A percentile compares a stretch with the other conserved stretches of the same genome.
These are phyloP conservation scores for Debaryomycetaceae sp. DNA, from an alignment of 1,139 yeast species.

Conservation along the genomic window DNA sequence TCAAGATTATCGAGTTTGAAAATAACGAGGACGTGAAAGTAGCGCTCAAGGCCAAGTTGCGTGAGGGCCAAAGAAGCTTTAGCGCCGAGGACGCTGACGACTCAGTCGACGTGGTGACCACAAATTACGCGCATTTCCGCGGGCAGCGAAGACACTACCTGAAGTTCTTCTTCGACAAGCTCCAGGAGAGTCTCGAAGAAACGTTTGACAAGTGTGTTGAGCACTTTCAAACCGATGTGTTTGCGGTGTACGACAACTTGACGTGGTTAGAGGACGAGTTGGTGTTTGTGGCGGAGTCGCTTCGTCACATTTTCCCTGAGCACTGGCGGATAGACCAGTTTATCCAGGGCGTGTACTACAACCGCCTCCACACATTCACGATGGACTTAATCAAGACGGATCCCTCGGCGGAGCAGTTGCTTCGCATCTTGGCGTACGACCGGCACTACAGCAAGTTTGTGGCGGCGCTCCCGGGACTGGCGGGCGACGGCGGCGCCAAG, in stretches of 20 bases:
- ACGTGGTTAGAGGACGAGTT: conserved; percentile 87
- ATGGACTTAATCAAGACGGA: conserved; percentile 62
- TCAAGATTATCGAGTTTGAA: conserved; percentile 77
- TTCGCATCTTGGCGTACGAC: conserved; percentile 70
- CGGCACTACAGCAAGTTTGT: conserved; percentile 51
- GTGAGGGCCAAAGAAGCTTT: conserved; percentile 10
- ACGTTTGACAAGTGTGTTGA: conserved; percentile 64
- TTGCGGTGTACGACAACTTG: conserved; percentile 63
- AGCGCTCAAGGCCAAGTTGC: conserved; percentile 44
- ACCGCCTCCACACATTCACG: conserved; percentile 58
- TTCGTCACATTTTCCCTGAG: conserved; percentile 57
- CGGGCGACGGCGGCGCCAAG: conserved; percentile 21
- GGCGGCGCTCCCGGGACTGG: conserved; percentile 20
- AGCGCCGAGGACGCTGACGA: not conserved
- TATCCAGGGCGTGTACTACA: conserved; percentile 65
- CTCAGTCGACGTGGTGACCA: conserved; percentile 14
- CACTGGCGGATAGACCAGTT: conserved; percentile 70
- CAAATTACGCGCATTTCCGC: conserved; percentile 34
- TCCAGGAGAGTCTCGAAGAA: conserved; percentile 58
- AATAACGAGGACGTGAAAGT: conserved; percentile 71
- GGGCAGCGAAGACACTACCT: conserved; percentile 58
- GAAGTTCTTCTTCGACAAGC: conserved; percentile 55
- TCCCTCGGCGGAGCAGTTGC: conserved; percentile 65
- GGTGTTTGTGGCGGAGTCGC: conserved; percentile 54
- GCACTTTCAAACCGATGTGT: conserved; percentile 50